Conservation (phyloP, 2,329 filamentous ascomycete genomes). For the Ophiocordyceps camponoti-leonardi region DNA sequence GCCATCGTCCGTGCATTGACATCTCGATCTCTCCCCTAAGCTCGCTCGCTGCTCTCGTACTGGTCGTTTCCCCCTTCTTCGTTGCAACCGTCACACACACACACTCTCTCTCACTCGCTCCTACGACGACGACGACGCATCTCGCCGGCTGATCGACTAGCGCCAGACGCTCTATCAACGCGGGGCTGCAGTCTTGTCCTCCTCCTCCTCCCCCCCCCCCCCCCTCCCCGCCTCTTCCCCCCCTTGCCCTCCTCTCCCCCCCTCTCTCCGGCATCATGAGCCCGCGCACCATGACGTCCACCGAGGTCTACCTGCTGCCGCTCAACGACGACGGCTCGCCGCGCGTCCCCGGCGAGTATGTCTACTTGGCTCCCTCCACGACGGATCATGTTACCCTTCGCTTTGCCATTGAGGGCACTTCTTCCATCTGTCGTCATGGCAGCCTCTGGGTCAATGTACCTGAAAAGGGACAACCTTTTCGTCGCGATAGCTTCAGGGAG, state of each 20-base stretch:
- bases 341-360: conserved; percentile 74
- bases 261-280: conserved; percentile 28
- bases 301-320: conserved; percentile 70
- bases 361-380: conserved; percentile 67
- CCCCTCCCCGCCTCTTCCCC: conserved; percentile 4
- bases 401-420: conserved; percentile 86
- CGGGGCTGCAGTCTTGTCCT: background rate
- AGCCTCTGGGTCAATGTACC: conserved; percentile 97
- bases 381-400: conserved; percentile 62
- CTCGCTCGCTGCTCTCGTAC: background rate
- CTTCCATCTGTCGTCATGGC: conserved; percentile 86
- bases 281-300: conserved; percentile 44
- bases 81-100: no score
- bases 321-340: conserved; percentile 89
- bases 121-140: no score
- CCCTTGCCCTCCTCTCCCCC: conserved; percentile 4
- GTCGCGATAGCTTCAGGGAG: conserved; percentile 64
- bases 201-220: conserved; percentile 3
- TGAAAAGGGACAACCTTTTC: conserved; percentile 55
- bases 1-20: background rate
- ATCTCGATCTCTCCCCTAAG: background rate
- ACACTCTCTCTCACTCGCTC: background rate
- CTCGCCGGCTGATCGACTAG: no score
- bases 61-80: background rate
- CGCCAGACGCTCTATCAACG: background rate